Evolutionary conservation across 306 rosid species (phyloP).

Genomic region (Morella rubra): DNA sequence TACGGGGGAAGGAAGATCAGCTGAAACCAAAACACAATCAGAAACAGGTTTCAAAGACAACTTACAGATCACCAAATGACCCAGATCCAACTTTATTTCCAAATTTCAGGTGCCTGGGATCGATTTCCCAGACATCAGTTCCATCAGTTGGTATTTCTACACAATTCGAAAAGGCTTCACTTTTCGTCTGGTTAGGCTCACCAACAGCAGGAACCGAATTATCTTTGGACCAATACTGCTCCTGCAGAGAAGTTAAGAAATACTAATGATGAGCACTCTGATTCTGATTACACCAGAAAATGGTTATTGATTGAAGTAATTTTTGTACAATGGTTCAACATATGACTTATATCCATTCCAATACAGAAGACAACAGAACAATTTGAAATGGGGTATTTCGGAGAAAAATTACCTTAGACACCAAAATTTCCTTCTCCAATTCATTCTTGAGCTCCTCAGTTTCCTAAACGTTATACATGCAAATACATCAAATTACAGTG

Average conservation of each 20-base stretch:
- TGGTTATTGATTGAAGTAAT: neutral
- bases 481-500: constrained; percentile 16
- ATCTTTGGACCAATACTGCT: constrained; percentile 60
- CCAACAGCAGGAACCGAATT: constrained; percentile 40
- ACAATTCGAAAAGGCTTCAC: constrained; percentile 47
- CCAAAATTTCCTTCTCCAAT: constrained; percentile 71
- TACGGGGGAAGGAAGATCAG: constrained; percentile 37
- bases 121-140: constrained; percentile 98
- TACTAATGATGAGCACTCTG: constrained; percentile 20
- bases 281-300: neutral
- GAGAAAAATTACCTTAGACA: constrained; percentile 53
- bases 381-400: neutral
- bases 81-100: constrained; percentile 97
- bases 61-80: constrained; percentile 95
- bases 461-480: constrained; percentile 58
- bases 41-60: constrained; percentile 29
- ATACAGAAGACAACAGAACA: neutral
- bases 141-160: constrained; percentile 93
- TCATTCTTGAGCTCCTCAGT: constrained; percentile 83
- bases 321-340: neutral
- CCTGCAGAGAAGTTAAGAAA: constrained; percentile 39
- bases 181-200: constrained; percentile 50
- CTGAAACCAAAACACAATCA: constrained; percentile 27
- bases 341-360: neutral
- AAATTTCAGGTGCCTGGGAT: constrained; percentile 67